Base-by-base conservation (phyloP, 768 basidiomycete genomes). In the Pleurotus tuoliensis region DNA sequence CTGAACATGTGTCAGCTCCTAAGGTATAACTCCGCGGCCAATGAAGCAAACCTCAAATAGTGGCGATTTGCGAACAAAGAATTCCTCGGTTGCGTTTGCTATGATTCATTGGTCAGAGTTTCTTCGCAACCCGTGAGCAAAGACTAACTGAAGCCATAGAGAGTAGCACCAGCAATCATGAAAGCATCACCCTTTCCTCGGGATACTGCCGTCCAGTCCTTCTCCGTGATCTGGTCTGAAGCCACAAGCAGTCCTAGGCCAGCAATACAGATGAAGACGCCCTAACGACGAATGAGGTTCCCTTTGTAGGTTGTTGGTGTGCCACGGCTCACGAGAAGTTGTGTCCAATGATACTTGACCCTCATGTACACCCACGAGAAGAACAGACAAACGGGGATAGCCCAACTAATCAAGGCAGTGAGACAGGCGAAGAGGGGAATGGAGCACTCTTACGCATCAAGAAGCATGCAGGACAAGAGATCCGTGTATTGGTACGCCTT, bases 1-100 rank as follows among this genome's bases (percentile, higher is more conserved):
- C 81, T 83, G 30, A 22, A 48, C 16, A 44, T 16, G 34, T 18
- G 52, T 12, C 38, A 27, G 38, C 20, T 43, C n/a, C 50, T 41
- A 49, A 37, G 15, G 53, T 40, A 37, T 45, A 9, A 34, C 34
- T 47, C 20, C 24, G 22, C 16, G 11, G 27, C 18, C 20, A 20
- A 44, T 16, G 30, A 51, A 18, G 56, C 43, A 53, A 22, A 80
- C 84, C 73, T 94, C 92, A 63, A 92, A 94, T 40, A 94, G 73
- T 4, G 92, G 92, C 11, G 84, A 77, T 62, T 73, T 82, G 58
- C 92, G 81, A 27, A 94, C 92, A 58, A 94, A 83, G 69, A 89
- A 90, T 66, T 94, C 92, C 67, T 94, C 92, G 0, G 90, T 91
- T 25, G 92, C 90, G 61, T 94, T 94, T 20, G 89, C 91, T 92